Percentiles rank a stretch among this genome's conserved stretches.
These are phyloP conservation scores for Sorghum bicolor DNA, from an alignment of 176 grass and related monocot genomes.

Conservation along the genomic window Sorghum_bicolor_NCBIv3 NC_012870.2:6906501-6907000, in stretches of 20 bases:
- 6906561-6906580: neutral
- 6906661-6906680: neutral
- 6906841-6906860: neutral
- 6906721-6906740: neutral
- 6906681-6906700: neutral
- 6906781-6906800: slow-evolving; percentile 1
- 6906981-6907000: neutral
- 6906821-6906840: neutral
- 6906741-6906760: slow-evolving; percentile 15
- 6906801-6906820: slow-evolving; percentile 33
- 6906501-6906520: neutral
- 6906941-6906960: neutral
- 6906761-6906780: slow-evolving; percentile 49
- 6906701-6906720: neutral
- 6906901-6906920: neutral
- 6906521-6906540: neutral
- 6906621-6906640: neutral
- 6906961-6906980: neutral
- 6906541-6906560: slow-evolving; percentile 10
- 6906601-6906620: neutral
- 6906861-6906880: neutral
- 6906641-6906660: slow-evolving; percentile 3
- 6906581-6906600: neutral
- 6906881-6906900: neutral
- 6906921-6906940: neutral